Evolutionary conservation across 352 stramenopile genomes (phyloP), one percentile per base, ranked within the genome.

Genomic region (Phytophthora uliginosa): DNA sequence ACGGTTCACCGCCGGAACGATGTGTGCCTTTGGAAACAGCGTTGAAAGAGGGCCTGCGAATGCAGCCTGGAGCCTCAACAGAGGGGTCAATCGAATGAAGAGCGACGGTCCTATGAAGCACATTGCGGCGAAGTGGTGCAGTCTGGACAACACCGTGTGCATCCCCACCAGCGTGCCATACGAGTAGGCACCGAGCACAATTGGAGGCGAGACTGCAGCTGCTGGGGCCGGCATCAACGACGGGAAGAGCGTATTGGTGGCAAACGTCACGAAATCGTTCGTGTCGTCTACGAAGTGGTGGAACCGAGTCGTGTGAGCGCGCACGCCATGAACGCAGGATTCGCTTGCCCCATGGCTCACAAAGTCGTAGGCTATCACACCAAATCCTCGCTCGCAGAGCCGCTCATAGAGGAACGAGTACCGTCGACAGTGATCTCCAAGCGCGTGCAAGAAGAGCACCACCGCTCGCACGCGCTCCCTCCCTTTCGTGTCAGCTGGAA

Each of bases 261-360:
- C 71, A 38, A 80, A 62, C 40, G 36, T 26, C 26, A 83, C 20
- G 52, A 83, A 74, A 9, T 67, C 73, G 59, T 85, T 78, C 34
- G 72, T 73, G 57, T 85, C 78, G 56, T 83, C 69, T 36, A 85
- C 73, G 45, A 85, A 76, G 68, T 84, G 68, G 3, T 63, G 71
- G 63, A 82, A 82, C 31, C 58, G 55, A n/a, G 53, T 38, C 8
- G 36, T 63, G 63, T 82, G 71, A 18, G 67, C 72, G 31, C 73
- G 69, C 55, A 74, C 51, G 17, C 42, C 40, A 31, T 69, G 55
- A 26, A 71, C 59, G 40, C 66, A 59, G 4, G 45, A 50, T 51
- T 78, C 76, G 48, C 78, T 85, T 34, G 66, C 28, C 24, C 78
- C 78, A 63, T 85, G 78, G 57, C 60, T 63, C 6, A 81, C 33